Percentiles rank a stretch among this genome's conserved stretches.
These are phyloP conservation scores for Irpex lacteus DNA, from an alignment of 1,284 basidiomycete genomes.

Conservation along the genomic window DNA sequence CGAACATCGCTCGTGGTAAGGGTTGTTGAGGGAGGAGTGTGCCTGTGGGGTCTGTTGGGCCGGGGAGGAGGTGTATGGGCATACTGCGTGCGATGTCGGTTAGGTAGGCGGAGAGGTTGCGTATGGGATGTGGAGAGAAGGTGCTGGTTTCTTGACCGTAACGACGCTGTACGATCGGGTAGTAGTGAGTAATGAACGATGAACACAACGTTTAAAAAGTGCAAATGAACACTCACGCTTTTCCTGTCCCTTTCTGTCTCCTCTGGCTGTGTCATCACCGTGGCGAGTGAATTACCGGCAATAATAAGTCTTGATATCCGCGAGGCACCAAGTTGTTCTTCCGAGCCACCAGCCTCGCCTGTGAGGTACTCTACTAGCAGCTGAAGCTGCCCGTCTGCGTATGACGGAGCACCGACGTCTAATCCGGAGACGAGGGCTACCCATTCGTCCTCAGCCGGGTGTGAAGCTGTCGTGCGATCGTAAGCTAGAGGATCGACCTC, in stretches of 20 bases:
- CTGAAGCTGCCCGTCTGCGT: slow-evolving; percentile 74
- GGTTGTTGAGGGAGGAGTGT: slow-evolving; percentile 92
- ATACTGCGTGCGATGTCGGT: slow-evolving; percentile 70
- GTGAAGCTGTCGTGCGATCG: neutral
- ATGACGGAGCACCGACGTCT: slow-evolving; percentile 56
- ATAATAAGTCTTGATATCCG: slow-evolving; percentile 82
- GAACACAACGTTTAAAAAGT: neutral
- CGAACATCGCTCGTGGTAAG: slow-evolving; percentile 90
- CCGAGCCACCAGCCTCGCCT: slow-evolving; percentile 74
- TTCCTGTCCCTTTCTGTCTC: slow-evolving; percentile 64
- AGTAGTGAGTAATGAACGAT: neutral
- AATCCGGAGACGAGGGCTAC: slow-evolving; percentile 86
- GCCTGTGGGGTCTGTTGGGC: slow-evolving; percentile 84
- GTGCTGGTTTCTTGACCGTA: slow-evolving; percentile 59
- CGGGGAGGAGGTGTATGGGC: slow-evolving; percentile 84
- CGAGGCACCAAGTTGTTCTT: slow-evolving; percentile 64
- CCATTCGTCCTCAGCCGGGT: slow-evolving; percentile 56
- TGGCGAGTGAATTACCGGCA: slow-evolving; percentile 81
- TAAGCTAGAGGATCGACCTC: neutral
- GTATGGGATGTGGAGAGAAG: slow-evolving; percentile 75
- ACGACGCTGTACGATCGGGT: neutral
- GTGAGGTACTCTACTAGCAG: slow-evolving; percentile 86
- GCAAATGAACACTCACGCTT: slow-evolving; percentile 38
- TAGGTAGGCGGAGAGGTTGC: slow-evolving; percentile 69
- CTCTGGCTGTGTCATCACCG: slow-evolving; percentile 34